Percentiles rank a stretch among this genome's conserved stretches.
phyloP scores from a whole-genome alignment of 2,329 filamentous ascomycete species.

The Pseudovirgaria hyperparasitica region DNA sequence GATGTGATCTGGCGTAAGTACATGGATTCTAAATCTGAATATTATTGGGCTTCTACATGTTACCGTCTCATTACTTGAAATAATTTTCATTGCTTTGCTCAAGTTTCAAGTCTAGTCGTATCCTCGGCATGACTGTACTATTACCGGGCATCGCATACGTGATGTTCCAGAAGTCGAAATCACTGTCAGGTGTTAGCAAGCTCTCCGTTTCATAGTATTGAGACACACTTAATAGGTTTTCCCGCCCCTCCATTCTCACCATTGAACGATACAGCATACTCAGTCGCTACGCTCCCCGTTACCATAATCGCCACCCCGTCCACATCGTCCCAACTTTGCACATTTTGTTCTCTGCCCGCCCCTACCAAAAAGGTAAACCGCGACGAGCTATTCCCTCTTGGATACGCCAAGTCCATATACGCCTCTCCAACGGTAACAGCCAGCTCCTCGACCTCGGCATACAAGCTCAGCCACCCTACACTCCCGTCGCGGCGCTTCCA shows the following conservation, averaged over 20 bases:
- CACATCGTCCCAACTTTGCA: slow-evolving; percentile 35
- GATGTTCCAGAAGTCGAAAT: slow-evolving; percentile 31
- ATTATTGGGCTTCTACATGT: no score
- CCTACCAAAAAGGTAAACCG: slow-evolving; percentile 39
- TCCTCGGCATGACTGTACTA: slow-evolving; percentile 13
- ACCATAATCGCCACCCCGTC: slow-evolving; percentile 35
- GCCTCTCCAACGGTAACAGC: slow-evolving; percentile 10
- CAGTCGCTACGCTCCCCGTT: slow-evolving; percentile 30
- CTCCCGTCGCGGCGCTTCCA: slow-evolving; percentile 31
- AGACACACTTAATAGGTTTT: slow-evolving; percentile 23
- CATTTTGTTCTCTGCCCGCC: slow-evolving; percentile 28
- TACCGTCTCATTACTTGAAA: no score
- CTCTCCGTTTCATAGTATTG: not conserved
- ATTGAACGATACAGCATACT: slow-evolving; percentile 30
- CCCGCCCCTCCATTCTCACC: slow-evolving; percentile 27
- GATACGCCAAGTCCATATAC: slow-evolving; percentile 41
- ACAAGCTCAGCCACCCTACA: slow-evolving; percentile 18
- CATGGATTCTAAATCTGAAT: no score
- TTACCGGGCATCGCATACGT: slow-evolving; percentile 25
- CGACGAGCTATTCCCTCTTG: slow-evolving; percentile 35
- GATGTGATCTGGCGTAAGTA: no score
- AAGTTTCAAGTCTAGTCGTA: slow-evolving; percentile 13
- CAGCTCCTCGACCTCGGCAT: slow-evolving; percentile 15
- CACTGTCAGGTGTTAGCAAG: slow-evolving; percentile 8
- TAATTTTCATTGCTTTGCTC: no score